Conservation (phyloP, 331 rosid species). For the Spiraea crenata region DNA sequence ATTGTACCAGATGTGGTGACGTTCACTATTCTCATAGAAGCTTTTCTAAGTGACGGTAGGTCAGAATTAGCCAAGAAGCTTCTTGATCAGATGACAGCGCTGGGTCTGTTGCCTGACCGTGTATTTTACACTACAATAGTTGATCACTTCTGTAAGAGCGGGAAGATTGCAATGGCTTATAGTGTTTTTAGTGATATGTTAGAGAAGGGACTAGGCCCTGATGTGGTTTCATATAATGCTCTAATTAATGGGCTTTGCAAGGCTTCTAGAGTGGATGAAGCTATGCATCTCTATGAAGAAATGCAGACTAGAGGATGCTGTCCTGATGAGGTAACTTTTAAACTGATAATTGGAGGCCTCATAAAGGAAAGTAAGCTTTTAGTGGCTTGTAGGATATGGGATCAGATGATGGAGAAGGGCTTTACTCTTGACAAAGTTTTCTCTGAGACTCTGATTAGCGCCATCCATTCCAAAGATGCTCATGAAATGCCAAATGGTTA, state of each 20-base stretch:
- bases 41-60: conserved; percentile 63
- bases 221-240: conserved; percentile 80
- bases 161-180: conserved; percentile 57
- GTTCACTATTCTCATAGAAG: conserved; percentile 67
- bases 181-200: conserved; percentile 66
- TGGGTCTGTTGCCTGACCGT: conserved; percentile 61
- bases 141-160: conserved; percentile 66
- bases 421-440: conserved; percentile 62
- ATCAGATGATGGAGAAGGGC: conserved; percentile 96
- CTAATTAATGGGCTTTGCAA: conserved; percentile 81
- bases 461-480: conserved; percentile 49
- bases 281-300: conserved; percentile 67
- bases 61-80: conserved; percentile 59
- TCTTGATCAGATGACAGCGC: conserved; percentile 59
- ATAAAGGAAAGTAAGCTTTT: conserved; percentile 52
- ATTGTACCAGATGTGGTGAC: conserved; percentile 74
- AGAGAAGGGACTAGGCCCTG: conserved; percentile 64
- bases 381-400: conserved; percentile 81
- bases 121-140: conserved; percentile 61
- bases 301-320: conserved; percentile 57
- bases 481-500: conserved; percentile 37
- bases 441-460: conserved; percentile 62
- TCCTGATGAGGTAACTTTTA: conserved; percentile 85
- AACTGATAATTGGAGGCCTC: conserved; percentile 82
- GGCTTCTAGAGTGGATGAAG: conserved; percentile 58